Evolutionary conservation across 2,329 filamentous ascomycete species (phyloP), one percentile per base, ranked within the genome.

Genomic region (Dothiorella sarmentorum): DNA sequence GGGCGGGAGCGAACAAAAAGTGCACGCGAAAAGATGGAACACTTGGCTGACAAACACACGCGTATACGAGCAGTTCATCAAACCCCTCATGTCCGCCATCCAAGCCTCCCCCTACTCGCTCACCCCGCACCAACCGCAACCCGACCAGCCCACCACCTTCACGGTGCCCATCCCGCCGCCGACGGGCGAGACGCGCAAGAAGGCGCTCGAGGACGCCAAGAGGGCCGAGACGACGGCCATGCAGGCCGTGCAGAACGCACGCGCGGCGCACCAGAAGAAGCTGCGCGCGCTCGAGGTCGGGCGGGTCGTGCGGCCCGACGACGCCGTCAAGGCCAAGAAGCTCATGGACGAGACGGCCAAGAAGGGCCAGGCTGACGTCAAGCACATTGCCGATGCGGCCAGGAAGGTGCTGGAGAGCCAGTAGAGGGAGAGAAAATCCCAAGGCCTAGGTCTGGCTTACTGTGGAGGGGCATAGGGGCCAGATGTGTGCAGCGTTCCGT

Each of bases 131-230:
- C 74, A 79, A 0, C 75, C 77, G 1, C 80, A 82, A 56, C 64
- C 76, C 4, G 71, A 76, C 22, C 79, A 78, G 37, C 73, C 79
- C 0, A 73, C 77, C n/a, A 78, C 81, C 5, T 73, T 85, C 7
- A 76, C 80, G 51, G 74, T 85, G 17, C 78, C 80, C 18, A 77
- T 85, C 22, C 82, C 82, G 1, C 80, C 82, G 4, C 81, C 82
- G 0, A 85, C 82, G 0, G 82, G 80, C 51, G 82, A 84, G 62
- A 76, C 78, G n/a, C 73, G 80, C 24, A 74, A 76, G 45, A 66
- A 65, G 4, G 73, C 72, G 11, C 64, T 78, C 3, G 68, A 74
- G 0, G 62, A 66, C 5, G 75, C 78, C 9, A 65, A 66, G 6
- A 76, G 75, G 61, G 75, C 75, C 4, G 71, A 73, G 3, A 76